These are phyloP conservation scores for Luvunga scandens DNA, from an alignment of 345 rosid species.

Conservation along the genomic window DNA sequence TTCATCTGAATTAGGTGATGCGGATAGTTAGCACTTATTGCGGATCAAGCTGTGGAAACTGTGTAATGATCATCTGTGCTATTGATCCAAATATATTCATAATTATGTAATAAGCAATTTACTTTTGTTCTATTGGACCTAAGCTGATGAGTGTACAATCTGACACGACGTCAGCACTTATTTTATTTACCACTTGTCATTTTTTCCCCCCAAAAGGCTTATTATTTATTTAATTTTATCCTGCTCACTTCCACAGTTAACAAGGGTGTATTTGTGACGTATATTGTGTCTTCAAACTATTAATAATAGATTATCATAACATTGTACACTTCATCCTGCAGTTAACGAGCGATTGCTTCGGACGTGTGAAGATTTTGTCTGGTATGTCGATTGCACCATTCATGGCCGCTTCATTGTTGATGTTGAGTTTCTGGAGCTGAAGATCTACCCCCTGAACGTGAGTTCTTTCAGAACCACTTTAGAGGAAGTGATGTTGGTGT, in stretches of 20 bases:
- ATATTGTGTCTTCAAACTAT: background rate
- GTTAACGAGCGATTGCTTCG: constrained; percentile 75
- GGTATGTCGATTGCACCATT: constrained; percentile 69
- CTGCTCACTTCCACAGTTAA: background rate
- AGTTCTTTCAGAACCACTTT: constrained; percentile 27
- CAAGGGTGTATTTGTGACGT: background rate
- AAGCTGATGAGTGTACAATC: background rate
- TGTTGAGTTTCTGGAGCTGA: constrained; percentile 93
- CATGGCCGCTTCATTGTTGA: constrained; percentile 79
- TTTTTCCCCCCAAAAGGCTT: background rate
- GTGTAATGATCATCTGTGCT: background rate
- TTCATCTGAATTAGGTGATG: background rate
- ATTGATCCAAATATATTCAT: background rate
- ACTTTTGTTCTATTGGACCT: background rate
- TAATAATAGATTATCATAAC: background rate
- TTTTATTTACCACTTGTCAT: no score
- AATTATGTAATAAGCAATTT: background rate
- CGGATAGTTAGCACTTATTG: background rate
- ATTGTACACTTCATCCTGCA: constrained; percentile 29
- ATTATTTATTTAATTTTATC: background rate
- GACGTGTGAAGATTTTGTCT: constrained; percentile 69
- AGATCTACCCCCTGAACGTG: constrained; percentile 62
- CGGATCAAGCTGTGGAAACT: background rate
- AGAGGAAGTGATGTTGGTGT: background rate
- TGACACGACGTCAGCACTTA: background rate